phyloP scores from a whole-genome alignment of 78 protist species.

The Trichosphaerium sp. region DNA sequence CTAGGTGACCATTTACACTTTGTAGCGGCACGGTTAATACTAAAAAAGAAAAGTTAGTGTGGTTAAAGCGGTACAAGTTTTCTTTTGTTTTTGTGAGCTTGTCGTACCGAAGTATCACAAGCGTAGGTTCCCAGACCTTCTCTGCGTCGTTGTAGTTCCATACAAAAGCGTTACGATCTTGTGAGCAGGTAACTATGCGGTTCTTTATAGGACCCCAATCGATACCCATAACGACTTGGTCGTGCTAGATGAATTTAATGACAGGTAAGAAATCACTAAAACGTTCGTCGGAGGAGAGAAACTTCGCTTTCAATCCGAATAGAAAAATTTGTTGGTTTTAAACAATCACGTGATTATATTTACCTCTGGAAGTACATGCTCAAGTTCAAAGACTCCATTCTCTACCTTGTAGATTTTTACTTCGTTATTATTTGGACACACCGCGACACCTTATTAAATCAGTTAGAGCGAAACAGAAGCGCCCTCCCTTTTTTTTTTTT shows the following conservation, averaged over 20 bases:
- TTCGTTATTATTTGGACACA: constrained; percentile 74
- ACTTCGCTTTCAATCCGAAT: too few relatives aligned
- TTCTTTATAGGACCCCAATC: constrained; percentile 84
- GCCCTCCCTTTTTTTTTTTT: neutral
- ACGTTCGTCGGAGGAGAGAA: too few relatives aligned
- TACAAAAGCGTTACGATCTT: constrained; percentile 94
- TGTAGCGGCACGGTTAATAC: constrained; percentile 83
- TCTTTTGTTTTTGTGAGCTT: too few relatives aligned
- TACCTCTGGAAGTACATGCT: constrained; percentile 33
- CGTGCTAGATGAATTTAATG: constrained; percentile 82
- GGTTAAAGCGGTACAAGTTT: too few relatives aligned
- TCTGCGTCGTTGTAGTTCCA: constrained; percentile 46
- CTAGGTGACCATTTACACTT: constrained; percentile 72
- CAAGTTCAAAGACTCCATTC: constrained; percentile 17
- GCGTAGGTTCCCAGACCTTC: constrained; percentile 85
- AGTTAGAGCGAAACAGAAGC: neutral
- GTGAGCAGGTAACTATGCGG: constrained; percentile 77
- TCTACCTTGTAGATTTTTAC: constrained; percentile 45
- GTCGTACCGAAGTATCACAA: constrained; percentile 83
- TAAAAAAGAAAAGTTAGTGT: too few relatives aligned
- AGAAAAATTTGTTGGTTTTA: too few relatives aligned
- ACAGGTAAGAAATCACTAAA: too few relatives aligned
- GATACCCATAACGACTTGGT: constrained; percentile 68
- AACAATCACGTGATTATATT: too few relatives aligned
- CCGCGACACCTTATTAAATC: constrained; percentile 52